phyloP scores from a whole-genome alignment of 148 eudicot species.

The Polygonum aviculare region DNA sequence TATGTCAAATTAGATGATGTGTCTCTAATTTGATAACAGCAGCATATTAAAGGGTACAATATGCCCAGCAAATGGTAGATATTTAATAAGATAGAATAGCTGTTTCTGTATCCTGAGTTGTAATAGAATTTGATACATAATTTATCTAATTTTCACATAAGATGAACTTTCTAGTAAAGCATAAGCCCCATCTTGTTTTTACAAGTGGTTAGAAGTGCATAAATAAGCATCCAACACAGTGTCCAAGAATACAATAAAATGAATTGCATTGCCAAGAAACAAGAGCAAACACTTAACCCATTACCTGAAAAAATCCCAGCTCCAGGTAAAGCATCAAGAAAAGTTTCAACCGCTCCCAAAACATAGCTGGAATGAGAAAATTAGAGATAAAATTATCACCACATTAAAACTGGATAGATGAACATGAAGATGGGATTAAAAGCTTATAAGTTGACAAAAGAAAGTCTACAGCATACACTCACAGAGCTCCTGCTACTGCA shows the following conservation, averaged over 20 bases:
- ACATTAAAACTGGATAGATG: not conserved
- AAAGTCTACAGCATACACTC: slow-evolving; percentile 36
- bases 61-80: not conserved
- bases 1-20: not conserved
- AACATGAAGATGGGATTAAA: slow-evolving; percentile 11
- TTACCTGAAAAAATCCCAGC: slow-evolving; percentile 93
- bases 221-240: not conserved
- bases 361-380: slow-evolving; percentile 60
- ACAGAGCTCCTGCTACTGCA: slow-evolving; percentile 99
- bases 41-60: not conserved
- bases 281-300: not conserved
- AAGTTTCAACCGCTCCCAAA: slow-evolving; percentile 99
- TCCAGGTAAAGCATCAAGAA: slow-evolving; percentile 79
- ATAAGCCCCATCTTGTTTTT: not conserved
- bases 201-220: not conserved
- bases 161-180: not conserved
- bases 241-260: not conserved
- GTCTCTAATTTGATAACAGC: not conserved
- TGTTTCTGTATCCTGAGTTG: not conserved
- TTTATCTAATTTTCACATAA: not conserved
- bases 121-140: not conserved
- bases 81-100: not conserved
- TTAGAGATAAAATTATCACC: slow-evolving; percentile 5
- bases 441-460: not conserved
- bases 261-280: not conserved